Base-by-base conservation (phyloP, 345 rosid species). In the Syzygium aromaticum region DNA sequence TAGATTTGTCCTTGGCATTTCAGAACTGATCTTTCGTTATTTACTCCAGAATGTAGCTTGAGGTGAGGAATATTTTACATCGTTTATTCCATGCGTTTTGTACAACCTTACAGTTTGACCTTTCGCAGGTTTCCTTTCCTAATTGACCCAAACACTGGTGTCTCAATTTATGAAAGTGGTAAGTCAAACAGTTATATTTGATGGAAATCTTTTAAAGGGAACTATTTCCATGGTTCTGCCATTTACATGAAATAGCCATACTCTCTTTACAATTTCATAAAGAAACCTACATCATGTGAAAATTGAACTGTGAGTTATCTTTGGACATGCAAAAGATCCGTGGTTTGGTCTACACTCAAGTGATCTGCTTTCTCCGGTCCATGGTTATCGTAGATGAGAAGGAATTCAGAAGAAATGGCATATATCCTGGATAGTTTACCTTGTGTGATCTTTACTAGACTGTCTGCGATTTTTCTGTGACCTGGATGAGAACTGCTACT, bases 101-200 rank as follows among this genome's bases (percentile, higher is more conserved):
- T 84, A 15, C 28, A 25, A 30, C 49, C 54, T 54, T 51, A 19
- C 53, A 83, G 33, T 3, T 9, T 78, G 16, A 64, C 43, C 11
- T 85, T 64, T 22, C 88, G 90, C 94, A 96, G 98, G 95, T 96
- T 96, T 89, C 97, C 98, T 5, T 96, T 94, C 91, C 93, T 96
- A 51, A 78, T 96, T 54, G 98, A 96, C 87, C 98, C 93, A 51
- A 96, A 93, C 87, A 90, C 94, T 89, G 94, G 94, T 61, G 89
- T 92, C 88, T 90, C 88, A 88, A 93, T 94, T 93, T 95, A 96
- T 90, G 98, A 95, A 93, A 96, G 98, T 87, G 95, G 98, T 96
- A 90, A 43, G 98, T 87, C 52, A 7, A 86, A 86, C 84, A 67
- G 56, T 77, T 64, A 43, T 23, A 28, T 10, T 73, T 1, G 25